Base-by-base conservation (phyloP, 73 alveolate genomes). In the Uronychia binucleata region DNA sequence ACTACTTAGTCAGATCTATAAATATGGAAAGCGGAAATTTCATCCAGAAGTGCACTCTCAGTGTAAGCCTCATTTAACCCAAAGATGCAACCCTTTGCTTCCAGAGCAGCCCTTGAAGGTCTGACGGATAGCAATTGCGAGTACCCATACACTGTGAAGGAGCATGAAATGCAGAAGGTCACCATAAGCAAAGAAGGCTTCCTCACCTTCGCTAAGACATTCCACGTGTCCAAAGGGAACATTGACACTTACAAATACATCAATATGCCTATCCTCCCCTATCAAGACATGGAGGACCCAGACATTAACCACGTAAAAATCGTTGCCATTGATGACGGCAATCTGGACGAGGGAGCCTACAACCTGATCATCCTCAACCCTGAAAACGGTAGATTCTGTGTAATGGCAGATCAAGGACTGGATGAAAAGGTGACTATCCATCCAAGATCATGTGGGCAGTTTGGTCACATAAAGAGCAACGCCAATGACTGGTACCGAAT, bases 261-360 rank as follows among this genome's bases (percentile, higher is more conserved):
- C 67, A 46, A 46, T 46, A 46, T 46, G 67, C 67, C 67, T 46
- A 46, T 46, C 67, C 67, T 46, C 67, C 67, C 67, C 19, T 46
- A 11, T 19, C 19, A 46, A 19, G 67, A 46, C 67, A 11, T 46
- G 19, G 67, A 46, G n/a, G 19, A 46, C 19, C 67, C 5, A 46
- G 67, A 46, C 19, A 46, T 46, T 5, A 46, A 46, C 67, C 67
- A 46, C 19, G 5, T 5, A 5, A 46, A 46, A 46, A 46, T 46
- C 67, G 19, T 46, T 46, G 67, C 19, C 67, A 46, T 19, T 19
- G 19, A 46, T 46, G 67, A 46, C 19, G 67, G 67, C 5, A 46
- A 46, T 19, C 19, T 46, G 19, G 19, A 19, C 19, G 67, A 46
- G 19, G 19, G 19, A 11, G 67, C 67, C 5, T 46, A 46, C 19